phyloP scores from a whole-genome alignment of 768 basidiomycete genomes.

The Sporobolomyces phaffii region DNA sequence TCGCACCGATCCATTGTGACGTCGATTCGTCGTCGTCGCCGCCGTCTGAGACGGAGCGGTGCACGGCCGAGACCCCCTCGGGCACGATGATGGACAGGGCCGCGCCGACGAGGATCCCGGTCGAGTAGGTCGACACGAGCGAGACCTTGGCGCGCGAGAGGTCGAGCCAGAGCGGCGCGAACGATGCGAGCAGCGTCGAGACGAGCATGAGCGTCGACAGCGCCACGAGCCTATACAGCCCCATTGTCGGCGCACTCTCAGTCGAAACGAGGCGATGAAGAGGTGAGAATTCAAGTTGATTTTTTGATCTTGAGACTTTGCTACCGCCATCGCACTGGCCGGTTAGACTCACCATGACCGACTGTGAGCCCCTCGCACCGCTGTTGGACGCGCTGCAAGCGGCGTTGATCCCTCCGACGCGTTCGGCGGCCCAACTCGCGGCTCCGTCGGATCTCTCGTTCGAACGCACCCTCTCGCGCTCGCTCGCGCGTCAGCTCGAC shows the following conservation, averaged over 20 bases:
- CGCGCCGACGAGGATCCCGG: constrained; percentile 76
- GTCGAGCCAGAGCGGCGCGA: constrained; percentile 66
- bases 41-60: constrained; percentile 22
- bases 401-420: constrained; percentile 40
- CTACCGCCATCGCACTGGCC: too few species aligned
- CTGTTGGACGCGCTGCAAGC: constrained; percentile 14
- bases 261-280: not conserved
- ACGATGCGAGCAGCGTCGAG: constrained; percentile 59
- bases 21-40: not conserved
- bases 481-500: constrained; percentile 66
- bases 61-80: constrained; percentile 58
- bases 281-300: too few species aligned
- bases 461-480: constrained; percentile 75
- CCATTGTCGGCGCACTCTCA: constrained; percentile 39
- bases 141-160: constrained; percentile 59
- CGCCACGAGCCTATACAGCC: constrained; percentile 43
- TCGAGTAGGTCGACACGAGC: not conserved
- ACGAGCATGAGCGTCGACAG: constrained; percentile 46
- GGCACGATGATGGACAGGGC: constrained; percentile 88
- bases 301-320: too few species aligned
- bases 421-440: constrained; percentile 45
- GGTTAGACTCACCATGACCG: too few species aligned
- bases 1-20: constrained; percentile 44
- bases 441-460: constrained; percentile 70
- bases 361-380: not conserved